Conservation (phyloP, 169 alveolate genomes). For the Plasmodium gonderi region DNA sequence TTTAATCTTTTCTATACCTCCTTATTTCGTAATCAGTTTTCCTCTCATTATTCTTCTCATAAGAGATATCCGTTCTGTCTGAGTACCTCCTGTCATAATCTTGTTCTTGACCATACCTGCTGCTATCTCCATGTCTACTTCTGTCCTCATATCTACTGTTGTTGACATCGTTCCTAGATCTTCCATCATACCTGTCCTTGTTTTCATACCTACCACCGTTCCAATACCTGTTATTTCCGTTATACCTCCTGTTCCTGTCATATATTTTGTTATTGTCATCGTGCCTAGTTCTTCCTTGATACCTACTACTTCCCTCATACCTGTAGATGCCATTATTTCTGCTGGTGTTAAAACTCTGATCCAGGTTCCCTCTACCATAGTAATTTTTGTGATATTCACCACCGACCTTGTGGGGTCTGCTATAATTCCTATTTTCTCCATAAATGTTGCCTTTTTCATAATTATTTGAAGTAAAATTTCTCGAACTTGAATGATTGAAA, state of each 20-base stretch:
- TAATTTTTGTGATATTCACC: neutral
- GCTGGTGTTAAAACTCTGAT: neutral
- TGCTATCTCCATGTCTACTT: neutral
- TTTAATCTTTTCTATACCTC: neutral
- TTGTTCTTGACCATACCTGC: neutral
- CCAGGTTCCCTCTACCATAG: neutral
- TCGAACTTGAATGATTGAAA: conserved; percentile 7
- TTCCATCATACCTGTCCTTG: neutral
- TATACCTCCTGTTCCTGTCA: neutral
- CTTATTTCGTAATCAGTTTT: neutral
- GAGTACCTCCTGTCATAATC: neutral
- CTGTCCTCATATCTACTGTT: neutral
- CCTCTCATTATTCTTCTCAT: neutral
- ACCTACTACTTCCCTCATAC: neutral
- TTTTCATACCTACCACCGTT: neutral
- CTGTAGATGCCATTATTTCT: neutral
- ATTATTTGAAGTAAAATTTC: neutral
- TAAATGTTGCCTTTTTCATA: neutral
- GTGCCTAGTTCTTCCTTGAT: neutral
- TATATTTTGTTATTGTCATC: neutral
- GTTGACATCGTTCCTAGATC: neutral
- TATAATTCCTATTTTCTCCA: neutral
- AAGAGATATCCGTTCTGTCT: neutral
- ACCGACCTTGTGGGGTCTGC: neutral
- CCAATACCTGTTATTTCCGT: neutral